phyloP scores from a whole-genome alignment of 83 land plant genomes.

The Picea abies region DNA sequence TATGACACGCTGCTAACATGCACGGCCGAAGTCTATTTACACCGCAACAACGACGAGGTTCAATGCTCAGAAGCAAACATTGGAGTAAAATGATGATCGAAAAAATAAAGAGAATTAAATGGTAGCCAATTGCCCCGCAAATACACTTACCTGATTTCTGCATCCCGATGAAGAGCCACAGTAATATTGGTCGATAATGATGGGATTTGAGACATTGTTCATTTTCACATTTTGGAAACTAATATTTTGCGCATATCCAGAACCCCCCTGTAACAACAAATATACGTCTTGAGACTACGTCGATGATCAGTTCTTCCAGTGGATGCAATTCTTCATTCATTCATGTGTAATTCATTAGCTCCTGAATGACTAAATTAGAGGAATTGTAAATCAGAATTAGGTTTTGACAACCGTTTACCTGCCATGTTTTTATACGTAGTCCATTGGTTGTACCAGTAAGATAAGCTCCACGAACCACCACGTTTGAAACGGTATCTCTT shows the following conservation, averaged over 20 bases:
- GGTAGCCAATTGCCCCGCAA: too few species aligned
- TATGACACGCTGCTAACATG: background rate
- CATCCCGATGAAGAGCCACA: conserved; percentile 9
- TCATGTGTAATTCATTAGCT: too few species aligned
- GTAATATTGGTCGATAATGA: conserved; percentile 46
- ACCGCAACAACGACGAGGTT: background rate
- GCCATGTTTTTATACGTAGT: conserved; percentile 48
- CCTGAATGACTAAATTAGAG: too few species aligned
- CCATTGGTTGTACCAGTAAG: conserved; percentile 35
- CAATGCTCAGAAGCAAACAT: background rate
- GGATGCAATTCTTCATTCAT: too few species aligned
- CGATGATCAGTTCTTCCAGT: too few species aligned
- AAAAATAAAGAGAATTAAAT: too few species aligned
- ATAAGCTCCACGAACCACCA: conserved; percentile 3
- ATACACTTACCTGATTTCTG: conserved; percentile 16
- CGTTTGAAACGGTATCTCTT: conserved; percentile 12
- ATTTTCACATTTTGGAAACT: conserved; percentile 23
- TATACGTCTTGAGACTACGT: too few species aligned
- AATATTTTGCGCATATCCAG: conserved; percentile 29
- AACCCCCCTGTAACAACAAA: conserved; percentile 33
- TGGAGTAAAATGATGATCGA: too few species aligned
- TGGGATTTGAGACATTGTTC: conserved; percentile 16
- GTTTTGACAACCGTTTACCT: conserved; percentile 6
- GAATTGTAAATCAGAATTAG: background rate
- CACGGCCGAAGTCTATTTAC: conserved; percentile 2